Base-by-base conservation (phyloP, 768 basidiomycete species). In the Russula vinacea region DNA sequence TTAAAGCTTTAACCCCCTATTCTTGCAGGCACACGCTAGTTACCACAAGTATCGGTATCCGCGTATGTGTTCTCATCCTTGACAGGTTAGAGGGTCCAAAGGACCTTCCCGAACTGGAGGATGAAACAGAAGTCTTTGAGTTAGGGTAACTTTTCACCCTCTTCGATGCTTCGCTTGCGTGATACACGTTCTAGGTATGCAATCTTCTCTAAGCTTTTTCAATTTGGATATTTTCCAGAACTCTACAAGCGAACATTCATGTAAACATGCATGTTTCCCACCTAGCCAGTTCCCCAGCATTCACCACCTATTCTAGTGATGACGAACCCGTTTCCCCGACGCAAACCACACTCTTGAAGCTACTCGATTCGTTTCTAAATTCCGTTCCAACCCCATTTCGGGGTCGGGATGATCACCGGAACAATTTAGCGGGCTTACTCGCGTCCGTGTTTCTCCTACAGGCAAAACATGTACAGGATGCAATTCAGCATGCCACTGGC, bases 291-390 rank as follows among this genome's bases (percentile, higher is more conserved):
- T 26, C 56, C 5, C 51, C 45, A 7, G 40, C 16, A 51, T 45
- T 58, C 24, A 35, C 44, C 35, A 5, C n/a, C 56, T 6, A 16
- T 13, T 29, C 56, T 72, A 91, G 91, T 62, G 65, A 76, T 26
- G 84, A 82, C 52, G 92, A 94, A 75, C 79, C 86, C 14, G 82
- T 94, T 45, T 85, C 90, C 6, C 91, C 93, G 0, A 87, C 89
- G 68, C 94, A 96, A 73, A 92, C 87, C 5, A 89, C 84, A n/a
- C 76, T 96, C 13, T 83, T 97, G 62, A 95, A 94, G 74, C 78
- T 96, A 17, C 77, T 94, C 14, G 94, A 96, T 72, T 89, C 92
- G 1, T 88, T 91, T 71, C 77, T 94, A 59, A 88, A 91, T 67
- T 80, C 84, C 40, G 14, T 55, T 37, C 56, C 76, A 32, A 58